phyloP scores from a whole-genome alignment of 495 filamentous ascomycete genomes.

The Penicillium daleae region DNA sequence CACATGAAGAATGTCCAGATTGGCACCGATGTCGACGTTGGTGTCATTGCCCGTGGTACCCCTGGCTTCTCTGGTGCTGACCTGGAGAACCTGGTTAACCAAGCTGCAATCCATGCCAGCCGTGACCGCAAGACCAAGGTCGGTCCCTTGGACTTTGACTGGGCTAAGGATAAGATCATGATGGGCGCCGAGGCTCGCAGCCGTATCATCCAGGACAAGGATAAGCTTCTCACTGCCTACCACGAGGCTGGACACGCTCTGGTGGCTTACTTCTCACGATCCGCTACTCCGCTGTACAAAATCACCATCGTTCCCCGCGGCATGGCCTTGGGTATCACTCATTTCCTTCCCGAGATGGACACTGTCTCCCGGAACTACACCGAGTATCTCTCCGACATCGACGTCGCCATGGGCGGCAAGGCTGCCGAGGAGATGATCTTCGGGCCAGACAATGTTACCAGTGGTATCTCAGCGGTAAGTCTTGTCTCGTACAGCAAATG shows the following conservation, averaged over 20 bases:
- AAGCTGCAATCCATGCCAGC: slow-evolving; percentile 89
- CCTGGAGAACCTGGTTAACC: slow-evolving; percentile 94
- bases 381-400: slow-evolving; percentile 72
- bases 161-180: slow-evolving; percentile 97
- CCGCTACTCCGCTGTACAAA: slow-evolving; percentile 82
- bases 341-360: slow-evolving; percentile 86
- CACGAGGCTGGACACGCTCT: slow-evolving; percentile 97
- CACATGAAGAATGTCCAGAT: slow-evolving; percentile 87
- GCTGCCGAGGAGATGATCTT: slow-evolving; percentile 93
- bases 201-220: slow-evolving; percentile 85
- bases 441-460: slow-evolving; percentile 83
- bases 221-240: slow-evolving; percentile 89
- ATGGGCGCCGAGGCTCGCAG: slow-evolving; percentile 92
- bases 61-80: slow-evolving; percentile 94
- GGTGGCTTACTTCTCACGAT: slow-evolving; percentile 77
- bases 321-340: slow-evolving; percentile 80
- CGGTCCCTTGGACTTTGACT: slow-evolving; percentile 81
- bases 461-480: slow-evolving; percentile 74
- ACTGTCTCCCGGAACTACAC: slow-evolving; percentile 75
- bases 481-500: neutral
- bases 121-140: slow-evolving; percentile 76
- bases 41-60: slow-evolving; percentile 80
- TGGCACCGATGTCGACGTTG: slow-evolving; percentile 76
- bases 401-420: slow-evolving; percentile 87
- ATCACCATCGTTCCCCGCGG: slow-evolving; percentile 95